phyloP scores from a whole-genome alignment of 352 stramenopile genomes.

The Phytophthora pseudosyringae region DNA sequence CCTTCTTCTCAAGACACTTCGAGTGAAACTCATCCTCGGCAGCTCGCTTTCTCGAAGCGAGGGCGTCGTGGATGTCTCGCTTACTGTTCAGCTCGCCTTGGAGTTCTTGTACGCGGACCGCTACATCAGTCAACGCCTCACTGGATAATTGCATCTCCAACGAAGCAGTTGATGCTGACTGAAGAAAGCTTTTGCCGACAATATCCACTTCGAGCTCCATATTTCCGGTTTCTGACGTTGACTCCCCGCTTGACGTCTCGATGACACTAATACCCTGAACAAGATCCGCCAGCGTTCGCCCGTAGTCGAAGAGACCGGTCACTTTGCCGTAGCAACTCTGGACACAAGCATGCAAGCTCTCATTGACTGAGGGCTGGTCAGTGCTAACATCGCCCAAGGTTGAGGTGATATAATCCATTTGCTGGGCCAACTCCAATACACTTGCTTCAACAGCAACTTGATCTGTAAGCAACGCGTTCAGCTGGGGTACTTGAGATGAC shows the following conservation, averaged over 20 bases:
- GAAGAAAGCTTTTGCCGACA: slow-evolving; percentile 41
- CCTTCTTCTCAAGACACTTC: slow-evolving; percentile 28
- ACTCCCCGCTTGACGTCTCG: slow-evolving; percentile 50
- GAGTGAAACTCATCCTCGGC: slow-evolving; percentile 17
- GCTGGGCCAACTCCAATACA: slow-evolving; percentile 55
- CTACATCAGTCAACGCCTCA: slow-evolving; percentile 17
- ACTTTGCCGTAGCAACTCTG: slow-evolving; percentile 48
- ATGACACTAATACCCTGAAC: slow-evolving; percentile 59
- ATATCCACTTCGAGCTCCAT: slow-evolving; percentile 58
- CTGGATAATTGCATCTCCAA: slow-evolving; percentile 16
- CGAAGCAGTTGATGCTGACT: slow-evolving; percentile 23
- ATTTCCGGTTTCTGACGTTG: background rate
- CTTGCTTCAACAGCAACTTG: slow-evolving; percentile 39
- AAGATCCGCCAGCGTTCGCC: slow-evolving; percentile 49
- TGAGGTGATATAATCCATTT: slow-evolving; percentile 57
- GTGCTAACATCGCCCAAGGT: slow-evolving; percentile 21
- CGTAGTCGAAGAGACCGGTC: slow-evolving; percentile 45
- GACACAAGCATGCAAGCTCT: slow-evolving; percentile 39
- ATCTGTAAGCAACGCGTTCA: slow-evolving; percentile 48
- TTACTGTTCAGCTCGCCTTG: slow-evolving; percentile 31
- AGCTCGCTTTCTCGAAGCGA: slow-evolving; percentile 14
- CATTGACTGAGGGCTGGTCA: slow-evolving; percentile 9
- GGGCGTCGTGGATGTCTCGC: slow-evolving; percentile 12
- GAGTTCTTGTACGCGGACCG: slow-evolving; percentile 13
- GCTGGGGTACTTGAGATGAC: slow-evolving; percentile 42